phyloP scores from a whole-genome alignment of 2,329 filamentous ascomycete genomes.

The Beauveria medogensis region DNA sequence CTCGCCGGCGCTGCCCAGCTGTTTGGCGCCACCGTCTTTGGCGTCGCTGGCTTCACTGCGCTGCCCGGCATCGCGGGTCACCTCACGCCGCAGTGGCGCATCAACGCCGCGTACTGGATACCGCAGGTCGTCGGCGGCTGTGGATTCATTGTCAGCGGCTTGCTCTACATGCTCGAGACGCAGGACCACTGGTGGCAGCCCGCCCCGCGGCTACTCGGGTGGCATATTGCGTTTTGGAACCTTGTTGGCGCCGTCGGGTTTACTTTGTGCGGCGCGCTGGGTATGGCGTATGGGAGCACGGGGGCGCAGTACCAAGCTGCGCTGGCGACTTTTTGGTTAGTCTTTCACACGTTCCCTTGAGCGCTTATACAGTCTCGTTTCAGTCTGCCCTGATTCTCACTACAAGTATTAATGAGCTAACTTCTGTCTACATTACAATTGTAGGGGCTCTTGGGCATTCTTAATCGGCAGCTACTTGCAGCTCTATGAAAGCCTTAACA shows the following conservation, averaged over 20 bases:
- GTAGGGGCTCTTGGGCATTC: conserved; percentile 33
- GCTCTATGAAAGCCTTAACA: conserved; percentile 20
- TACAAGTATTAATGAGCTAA: conserved; percentile 36
- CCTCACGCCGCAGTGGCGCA: conserved; percentile 31
- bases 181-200: conserved; percentile 56
- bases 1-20: conserved; percentile 50
- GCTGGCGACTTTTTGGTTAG: conserved; percentile 30
- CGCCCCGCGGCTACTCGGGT: conserved; percentile 47
- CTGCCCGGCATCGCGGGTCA: conserved; percentile 50
- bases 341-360: background rate
- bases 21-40: conserved; percentile 54
- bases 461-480: conserved; percentile 19
- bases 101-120: conserved; percentile 51
- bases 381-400: conserved; percentile 1
- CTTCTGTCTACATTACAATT: conserved; percentile 28
- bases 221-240: conserved; percentile 62
- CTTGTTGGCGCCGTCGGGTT: conserved; percentile 49
- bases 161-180: conserved; percentile 59
- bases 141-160: conserved; percentile 51
- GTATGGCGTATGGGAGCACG: conserved; percentile 15
- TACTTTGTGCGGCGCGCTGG: conserved; percentile 53
- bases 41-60: conserved; percentile 26
- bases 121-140: conserved; percentile 54
- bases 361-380: background rate
- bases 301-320: conserved; percentile 1